Base-by-base conservation (phyloP, 345 rosid species). In the Luvunga scandens region DNA sequence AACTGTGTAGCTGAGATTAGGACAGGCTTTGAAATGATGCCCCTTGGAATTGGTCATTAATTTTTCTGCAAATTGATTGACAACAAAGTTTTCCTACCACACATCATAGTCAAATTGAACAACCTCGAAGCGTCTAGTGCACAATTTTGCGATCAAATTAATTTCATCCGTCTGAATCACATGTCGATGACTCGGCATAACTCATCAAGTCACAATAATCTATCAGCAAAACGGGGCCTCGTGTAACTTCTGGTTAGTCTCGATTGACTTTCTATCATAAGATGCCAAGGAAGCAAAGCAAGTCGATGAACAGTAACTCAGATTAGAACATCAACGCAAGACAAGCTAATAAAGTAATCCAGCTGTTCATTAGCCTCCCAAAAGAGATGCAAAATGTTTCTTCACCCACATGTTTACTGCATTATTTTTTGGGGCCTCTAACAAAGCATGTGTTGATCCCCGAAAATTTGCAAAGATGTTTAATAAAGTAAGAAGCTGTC, bases 311-410 rank as follows among this genome's bases (percentile, higher is more conserved):
- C 38, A 18, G 77, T 39, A 4, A 42, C 27, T 9, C 45, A 10
- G 30, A 2, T 9, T 67, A 38, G n/a, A 67, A 39, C 24, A 65
- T 31, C 24, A 31, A 31, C 9, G n/a, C 68, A 64, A 31, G 68
- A 18, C 39, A 19, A 64, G 8, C 61, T 31, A 39, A 75, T 33
- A 69, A 19, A 45, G 50, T 45, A 45, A 12, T 45, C 50, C 50
- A 67, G 53, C 33, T 72, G 72, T 19, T 50, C 25, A 63, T 12
- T 27, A 38, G 79, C 66, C 36, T 66, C 69, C 74, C 45, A 61
- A 76, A 79, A n/a, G 80, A 76, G 72, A 33, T 50, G 68, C 69
- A 77, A 67, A 18, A 68, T 21, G 31, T 27, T 25, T 16, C 67
- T 70, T 75, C 22, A 22, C 36, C 9, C 30, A 34, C 6, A 69